Evolutionary conservation across 495 filamentous ascomycete species (phyloP), one percentile per base, ranked within the genome.

Genomic region (Amorphotheca resinae): DNA sequence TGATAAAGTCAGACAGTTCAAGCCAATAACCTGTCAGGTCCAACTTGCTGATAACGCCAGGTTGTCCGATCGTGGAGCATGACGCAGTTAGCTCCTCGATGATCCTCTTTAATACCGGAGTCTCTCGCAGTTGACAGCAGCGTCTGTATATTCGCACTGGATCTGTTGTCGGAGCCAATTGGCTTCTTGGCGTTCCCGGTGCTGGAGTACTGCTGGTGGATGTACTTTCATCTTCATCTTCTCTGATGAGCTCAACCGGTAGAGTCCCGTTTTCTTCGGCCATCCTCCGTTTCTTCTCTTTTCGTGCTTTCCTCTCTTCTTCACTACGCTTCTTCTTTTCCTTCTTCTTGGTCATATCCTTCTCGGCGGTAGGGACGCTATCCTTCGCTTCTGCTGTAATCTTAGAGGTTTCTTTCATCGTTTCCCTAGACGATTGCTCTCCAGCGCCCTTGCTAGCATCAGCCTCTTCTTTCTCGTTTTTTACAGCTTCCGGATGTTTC

Each of bases 301-400:
- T 88, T 30, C 87, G 69, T 38, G 88, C 84, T 54, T 85, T 86
- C 17, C 86, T 65, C 57, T 93, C 87, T 37, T 82, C 85, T 55
- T 95, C 87, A 6, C 81, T 87, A 43, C 81, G 76, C 65, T 87
- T 89, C 61, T 93, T 93, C 67, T 89, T 93, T 57, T 93, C 87
- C 54, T 82, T 86, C 57, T 88, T 93, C 40, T 73, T 73, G 17
- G 65, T 74, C 0, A 66, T 65, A 34, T 80, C 73, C 42, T 71
- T 73, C 31, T 62, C 58, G 50, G 45, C 49, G 14, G 40, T 37
- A 35, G 32, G 3, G 15, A 28, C n/a, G 31, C 68, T 60, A 17
- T 49, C 53, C 22, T 66, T 58, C 6, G 51, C 48, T 50, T 64
- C 62, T 17, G 53, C 51, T 25, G 52, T 59, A 11, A 35, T 42